Percentiles rank a stretch among this genome's conserved stretches.
Evolutionary conservation across 2,329 filamentous ascomycete genomes (phyloP).

Genomic region (Aspergillus calidoustus): DNA sequence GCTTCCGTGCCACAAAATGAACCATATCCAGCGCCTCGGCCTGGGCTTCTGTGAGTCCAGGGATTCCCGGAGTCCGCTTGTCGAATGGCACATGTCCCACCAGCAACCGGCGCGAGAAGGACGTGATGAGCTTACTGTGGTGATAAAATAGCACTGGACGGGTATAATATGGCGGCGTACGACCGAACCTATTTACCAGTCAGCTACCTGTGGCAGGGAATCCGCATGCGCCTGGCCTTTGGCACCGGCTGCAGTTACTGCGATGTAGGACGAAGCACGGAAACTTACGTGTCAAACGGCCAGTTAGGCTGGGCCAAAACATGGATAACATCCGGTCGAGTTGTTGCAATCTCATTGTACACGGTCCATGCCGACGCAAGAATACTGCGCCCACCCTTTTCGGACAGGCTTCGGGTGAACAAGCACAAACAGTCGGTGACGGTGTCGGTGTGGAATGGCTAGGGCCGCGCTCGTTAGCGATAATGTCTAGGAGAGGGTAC

Average conservation of each 20-base stretch:
- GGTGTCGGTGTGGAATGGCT: conserved; percentile 21
- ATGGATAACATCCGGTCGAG: conserved; percentile 19
- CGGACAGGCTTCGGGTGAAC: conserved; percentile 15
- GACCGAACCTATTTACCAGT: conserved; percentile 13
- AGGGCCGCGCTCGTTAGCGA: conserved; percentile 5
- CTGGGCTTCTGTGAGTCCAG: conserved; percentile 19
- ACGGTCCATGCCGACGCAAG: conserved; percentile 19
- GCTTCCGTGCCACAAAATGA: conserved; percentile 15
- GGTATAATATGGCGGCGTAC: conserved; percentile 18
- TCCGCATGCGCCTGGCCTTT: background rate
- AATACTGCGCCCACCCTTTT: conserved; percentile 18
- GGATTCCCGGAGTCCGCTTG: conserved; percentile 17
- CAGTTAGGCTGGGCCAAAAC: conserved; percentile 13
- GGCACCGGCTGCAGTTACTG: background rate
- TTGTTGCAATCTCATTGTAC: conserved; percentile 21
- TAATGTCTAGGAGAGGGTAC: background rate
- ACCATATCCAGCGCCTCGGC: conserved; percentile 18
- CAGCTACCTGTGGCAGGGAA: conserved; percentile 1
- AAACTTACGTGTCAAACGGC: conserved; percentile 20
- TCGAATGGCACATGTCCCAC: conserved; percentile 16
- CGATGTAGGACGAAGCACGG: background rate
- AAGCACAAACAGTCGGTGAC: conserved; percentile 20
- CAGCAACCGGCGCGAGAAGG: conserved; percentile 18
- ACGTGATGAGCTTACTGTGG: conserved; percentile 17
- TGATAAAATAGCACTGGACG: conserved; percentile 18